phyloP scores from a whole-genome alignment of 768 basidiomycete species.

The Lentinula aciculospora region DNA sequence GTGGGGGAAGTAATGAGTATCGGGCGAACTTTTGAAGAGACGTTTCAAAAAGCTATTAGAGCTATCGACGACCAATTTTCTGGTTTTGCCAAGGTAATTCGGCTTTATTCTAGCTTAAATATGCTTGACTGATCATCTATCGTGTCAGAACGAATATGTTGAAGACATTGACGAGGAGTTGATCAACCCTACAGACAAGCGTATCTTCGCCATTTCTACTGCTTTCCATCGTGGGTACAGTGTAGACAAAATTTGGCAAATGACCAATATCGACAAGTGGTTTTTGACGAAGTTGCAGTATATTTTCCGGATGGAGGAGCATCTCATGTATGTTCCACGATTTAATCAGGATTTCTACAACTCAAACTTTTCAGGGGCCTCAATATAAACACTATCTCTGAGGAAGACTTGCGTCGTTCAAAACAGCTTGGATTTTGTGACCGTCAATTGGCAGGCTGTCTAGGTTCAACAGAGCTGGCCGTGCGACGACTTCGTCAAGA shows the following conservation, averaged over 20 bases:
- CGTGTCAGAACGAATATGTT: conserved; percentile 70
- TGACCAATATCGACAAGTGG: conserved; percentile 99
- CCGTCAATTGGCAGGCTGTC: conserved; percentile 74
- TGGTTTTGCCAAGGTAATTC: conserved; percentile 80
- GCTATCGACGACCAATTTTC: conserved; percentile 93
- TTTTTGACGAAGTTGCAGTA: conserved; percentile 87
- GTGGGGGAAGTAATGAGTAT: conserved; percentile 99
- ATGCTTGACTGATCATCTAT: background rate
- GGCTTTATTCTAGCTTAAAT: background rate
- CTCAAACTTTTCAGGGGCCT: conserved; percentile 36
- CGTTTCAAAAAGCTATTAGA: conserved; percentile 95
- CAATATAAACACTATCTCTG: conserved; percentile 59
- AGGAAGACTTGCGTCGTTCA: conserved; percentile 63
- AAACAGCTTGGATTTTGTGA: conserved; percentile 98
- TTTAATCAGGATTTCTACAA: background rate
- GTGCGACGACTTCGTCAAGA: conserved; percentile 89
- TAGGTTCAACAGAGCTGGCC: conserved; percentile 90
- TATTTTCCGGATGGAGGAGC: conserved; percentile 77
- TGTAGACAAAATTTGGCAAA: conserved; percentile 94
- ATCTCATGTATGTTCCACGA: conserved; percentile 54
- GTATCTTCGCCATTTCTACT: conserved; percentile 92
- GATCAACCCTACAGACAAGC: conserved; percentile 91
- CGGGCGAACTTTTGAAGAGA: conserved; percentile 97
- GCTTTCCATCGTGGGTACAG: conserved; percentile 92
- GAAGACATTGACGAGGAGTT: conserved; percentile 93